A percentile compares a stretch with the other conserved stretches of the same genome.
These are phyloP conservation scores for Meyerozyma guilliermondii DNA, from an alignment of 1,139 yeast genomes.

Conservation along the genomic window DNA sequence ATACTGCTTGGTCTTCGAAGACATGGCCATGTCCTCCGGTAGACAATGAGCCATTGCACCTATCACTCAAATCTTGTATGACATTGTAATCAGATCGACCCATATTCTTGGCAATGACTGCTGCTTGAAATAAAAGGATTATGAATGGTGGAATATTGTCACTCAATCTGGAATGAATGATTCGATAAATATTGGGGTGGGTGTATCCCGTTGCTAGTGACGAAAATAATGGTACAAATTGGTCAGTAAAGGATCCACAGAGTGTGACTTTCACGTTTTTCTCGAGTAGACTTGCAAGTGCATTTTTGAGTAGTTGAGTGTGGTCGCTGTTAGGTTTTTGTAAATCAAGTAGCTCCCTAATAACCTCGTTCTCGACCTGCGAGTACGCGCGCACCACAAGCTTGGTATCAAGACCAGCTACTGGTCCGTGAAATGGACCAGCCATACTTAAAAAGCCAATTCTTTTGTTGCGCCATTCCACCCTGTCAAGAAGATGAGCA, in stretches of 20 bases:
- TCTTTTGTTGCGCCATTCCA: slow-evolving; percentile 15
- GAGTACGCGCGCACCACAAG: slow-evolving; percentile 44
- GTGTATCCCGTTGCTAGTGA: slow-evolving; percentile 37
- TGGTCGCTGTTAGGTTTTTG: slow-evolving; percentile 32
- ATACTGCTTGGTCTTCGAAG: slow-evolving; percentile 20
- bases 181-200: slow-evolving; percentile 54
- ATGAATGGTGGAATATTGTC: slow-evolving; percentile 27
- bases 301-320: slow-evolving; percentile 25
- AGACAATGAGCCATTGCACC: slow-evolving; percentile 19
- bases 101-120: slow-evolving; percentile 31
- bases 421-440: slow-evolving; percentile 43
- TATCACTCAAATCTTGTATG: slow-evolving; percentile 27
- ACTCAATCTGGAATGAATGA: slow-evolving; percentile 24
- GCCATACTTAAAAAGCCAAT: slow-evolving; percentile 43
- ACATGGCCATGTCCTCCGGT: slow-evolving; percentile 29
- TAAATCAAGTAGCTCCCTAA: slow-evolving; percentile 44
- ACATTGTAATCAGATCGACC: slow-evolving; percentile 34
- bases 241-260: slow-evolving; percentile 43
- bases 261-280: slow-evolving; percentile 47
- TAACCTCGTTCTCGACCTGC: slow-evolving; percentile 41
- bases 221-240: slow-evolving; percentile 40
- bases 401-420: slow-evolving; percentile 38
- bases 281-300: slow-evolving; percentile 27
- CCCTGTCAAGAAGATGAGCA: slow-evolving; percentile 23
- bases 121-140: slow-evolving; percentile 25